Percentiles rank a stretch among this genome's conserved stretches.
phyloP scores from a whole-genome alignment of 202 grass and related monocot species.

The Brachypodium distachyon region DNA sequence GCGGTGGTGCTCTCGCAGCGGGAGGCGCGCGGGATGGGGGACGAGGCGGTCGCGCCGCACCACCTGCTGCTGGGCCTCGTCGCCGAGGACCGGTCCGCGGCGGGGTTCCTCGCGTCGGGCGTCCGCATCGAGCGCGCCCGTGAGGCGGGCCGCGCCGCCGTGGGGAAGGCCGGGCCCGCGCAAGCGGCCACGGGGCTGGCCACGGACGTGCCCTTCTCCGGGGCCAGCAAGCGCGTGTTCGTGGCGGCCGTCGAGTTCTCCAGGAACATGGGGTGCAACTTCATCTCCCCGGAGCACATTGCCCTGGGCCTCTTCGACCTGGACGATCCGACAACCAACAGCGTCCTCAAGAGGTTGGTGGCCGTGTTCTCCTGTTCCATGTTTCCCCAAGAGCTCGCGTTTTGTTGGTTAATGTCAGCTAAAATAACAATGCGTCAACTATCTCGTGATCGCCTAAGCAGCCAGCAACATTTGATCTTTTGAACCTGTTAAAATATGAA shows the following conservation, averaged over 20 bases:
- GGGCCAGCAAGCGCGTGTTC: conserved; percentile 69
- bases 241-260: conserved; percentile 63
- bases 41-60: conserved; percentile 69
- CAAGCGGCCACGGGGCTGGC: conserved; percentile 20
- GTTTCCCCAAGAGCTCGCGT: neutral
- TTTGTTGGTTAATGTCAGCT: neutral
- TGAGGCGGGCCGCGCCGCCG: conserved; percentile 41
- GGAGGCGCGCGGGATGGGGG: conserved; percentile 76
- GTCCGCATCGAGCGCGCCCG: conserved; percentile 72
- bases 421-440: neutral
- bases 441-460: neutral
- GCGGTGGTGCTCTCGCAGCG: conserved; percentile 73
- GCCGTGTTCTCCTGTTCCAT: neutral
- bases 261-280: conserved; percentile 73
- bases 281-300: conserved; percentile 85
- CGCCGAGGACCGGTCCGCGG: conserved; percentile 52
- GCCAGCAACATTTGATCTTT: neutral
- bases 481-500: neutral
- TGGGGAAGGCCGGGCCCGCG: conserved; percentile 11
- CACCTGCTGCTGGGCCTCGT: conserved; percentile 89
- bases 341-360: conserved; percentile 66
- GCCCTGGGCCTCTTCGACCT: conserved; percentile 66
- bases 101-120: conserved; percentile 67
- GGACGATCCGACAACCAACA: conserved; percentile 60
- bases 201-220: conserved; percentile 70